phyloP scores from a whole-genome alignment of 2,329 filamentous ascomycete species.

The Cercospora sp. region DNA sequence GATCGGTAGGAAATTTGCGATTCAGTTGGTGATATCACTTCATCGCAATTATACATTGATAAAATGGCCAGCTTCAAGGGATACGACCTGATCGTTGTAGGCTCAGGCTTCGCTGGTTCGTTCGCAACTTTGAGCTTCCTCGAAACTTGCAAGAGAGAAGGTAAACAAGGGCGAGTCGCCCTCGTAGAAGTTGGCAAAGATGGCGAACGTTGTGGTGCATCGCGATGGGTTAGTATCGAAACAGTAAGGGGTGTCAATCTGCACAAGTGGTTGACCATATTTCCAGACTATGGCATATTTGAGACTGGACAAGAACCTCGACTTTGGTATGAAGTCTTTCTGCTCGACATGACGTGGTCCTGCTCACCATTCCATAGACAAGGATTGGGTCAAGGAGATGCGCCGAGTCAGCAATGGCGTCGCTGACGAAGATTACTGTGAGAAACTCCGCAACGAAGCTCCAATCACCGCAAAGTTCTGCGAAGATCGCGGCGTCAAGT shows the following conservation, averaged over 20 bases:
- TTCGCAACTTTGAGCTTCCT: slow-evolving; percentile 46
- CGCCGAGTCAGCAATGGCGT: slow-evolving; percentile 42
- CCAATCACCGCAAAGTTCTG: slow-evolving; percentile 43
- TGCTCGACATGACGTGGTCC: background rate
- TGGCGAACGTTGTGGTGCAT: slow-evolving; percentile 45
- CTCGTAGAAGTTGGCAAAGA: slow-evolving; percentile 45
- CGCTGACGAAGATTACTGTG: slow-evolving; percentile 45
- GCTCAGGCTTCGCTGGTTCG: slow-evolving; percentile 45
- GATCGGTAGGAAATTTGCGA: background rate
- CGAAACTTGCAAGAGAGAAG: slow-evolving; percentile 41
- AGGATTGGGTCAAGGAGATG: slow-evolving; percentile 42
- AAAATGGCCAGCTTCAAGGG: slow-evolving; percentile 35
- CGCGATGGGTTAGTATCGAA: slow-evolving; percentile 37
- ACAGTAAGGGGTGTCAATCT: background rate
- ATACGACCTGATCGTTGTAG: slow-evolving; percentile 46
- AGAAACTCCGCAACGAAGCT: slow-evolving; percentile 43
- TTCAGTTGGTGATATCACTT: background rate
- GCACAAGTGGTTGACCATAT: background rate
- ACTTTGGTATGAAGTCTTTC: slow-evolving; percentile 31
- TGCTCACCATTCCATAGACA: slow-evolving; percentile 27
- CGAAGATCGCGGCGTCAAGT: slow-evolving; percentile 41
- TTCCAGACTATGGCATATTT: slow-evolving; percentile 44
- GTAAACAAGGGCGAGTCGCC: slow-evolving; percentile 43
- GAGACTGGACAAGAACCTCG: slow-evolving; percentile 43
- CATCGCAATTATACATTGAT: background rate